A percentile compares a stretch with the other conserved stretches of the same genome.
Conservation (phyloP, 2,329 filamentous ascomycete species). For the Aureobasidium sp. region DNA sequence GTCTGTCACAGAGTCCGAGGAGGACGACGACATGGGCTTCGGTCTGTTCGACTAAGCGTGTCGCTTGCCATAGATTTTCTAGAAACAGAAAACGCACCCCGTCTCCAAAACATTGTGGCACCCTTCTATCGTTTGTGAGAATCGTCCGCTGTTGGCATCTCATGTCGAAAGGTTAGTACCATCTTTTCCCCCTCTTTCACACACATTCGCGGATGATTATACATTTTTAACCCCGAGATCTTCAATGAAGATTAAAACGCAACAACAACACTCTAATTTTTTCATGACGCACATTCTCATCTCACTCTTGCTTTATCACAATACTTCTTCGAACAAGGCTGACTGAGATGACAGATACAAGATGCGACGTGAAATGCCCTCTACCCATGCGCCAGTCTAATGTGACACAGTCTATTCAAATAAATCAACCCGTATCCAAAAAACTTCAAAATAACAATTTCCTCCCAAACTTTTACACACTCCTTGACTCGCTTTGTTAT, state of each 20-base stretch:
- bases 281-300: constrained; percentile 44
- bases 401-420: constrained; percentile 19
- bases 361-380: background rate
- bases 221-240: constrained; percentile 57
- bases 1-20: constrained; percentile 40
- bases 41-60: constrained; percentile 44
- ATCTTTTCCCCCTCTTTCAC: constrained; percentile 11
- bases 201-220: constrained; percentile 46
- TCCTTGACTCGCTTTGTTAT: constrained; percentile 51
- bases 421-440: constrained; percentile 45
- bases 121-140: background rate
- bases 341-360: constrained; percentile 3
- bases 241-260: constrained; percentile 51
- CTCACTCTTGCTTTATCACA: background rate
- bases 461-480: constrained; percentile 56
- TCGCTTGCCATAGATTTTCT: background rate
- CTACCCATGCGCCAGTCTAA: background rate
- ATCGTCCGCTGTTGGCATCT: background rate
- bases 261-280: constrained; percentile 67
- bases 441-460: constrained; percentile 44
- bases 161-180: constrained; percentile 1
- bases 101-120: constrained; percentile 1
- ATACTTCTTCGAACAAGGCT: background rate
- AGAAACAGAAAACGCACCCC: constrained; percentile 18
- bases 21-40: constrained; percentile 47